Percentiles rank a stretch among this genome's conserved stretches.
phyloP scores from a whole-genome alignment of 305 asterid genomes.

The Solanum chacoense region DNA sequence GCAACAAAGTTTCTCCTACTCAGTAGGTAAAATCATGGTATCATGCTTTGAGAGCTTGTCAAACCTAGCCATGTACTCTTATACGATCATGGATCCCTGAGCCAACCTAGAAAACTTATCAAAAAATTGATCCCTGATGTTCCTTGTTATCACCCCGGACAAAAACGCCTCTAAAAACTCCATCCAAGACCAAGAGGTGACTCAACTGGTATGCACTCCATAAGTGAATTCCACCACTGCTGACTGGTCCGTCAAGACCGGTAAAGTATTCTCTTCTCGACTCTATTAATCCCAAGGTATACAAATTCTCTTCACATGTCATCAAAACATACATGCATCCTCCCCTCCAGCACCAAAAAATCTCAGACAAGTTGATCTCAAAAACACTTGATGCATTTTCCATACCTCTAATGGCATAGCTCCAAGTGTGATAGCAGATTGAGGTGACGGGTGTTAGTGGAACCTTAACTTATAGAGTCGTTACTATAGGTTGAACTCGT shows the following conservation, averaged over 20 bases:
- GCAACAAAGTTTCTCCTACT: neutral
- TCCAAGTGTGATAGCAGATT: neutral
- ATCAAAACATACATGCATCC: neutral
- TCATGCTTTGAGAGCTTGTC: neutral
- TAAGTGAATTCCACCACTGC: neutral
- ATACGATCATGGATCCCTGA: neutral
- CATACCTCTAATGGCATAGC: neutral
- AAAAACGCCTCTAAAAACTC: neutral
- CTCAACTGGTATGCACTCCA: fast-evolving
- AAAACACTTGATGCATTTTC: neutral
- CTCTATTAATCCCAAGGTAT: neutral
- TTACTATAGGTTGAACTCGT: neutral
- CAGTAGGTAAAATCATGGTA: neutral
- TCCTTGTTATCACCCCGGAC: neutral
- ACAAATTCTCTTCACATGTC: neutral
- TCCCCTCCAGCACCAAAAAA: neutral
- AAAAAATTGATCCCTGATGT: neutral
- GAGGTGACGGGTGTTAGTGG: neutral
- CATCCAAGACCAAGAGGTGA: neutral
- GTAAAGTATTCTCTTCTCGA: neutral
- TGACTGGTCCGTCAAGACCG: neutral
- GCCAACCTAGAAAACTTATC: neutral
- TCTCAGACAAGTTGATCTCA: neutral
- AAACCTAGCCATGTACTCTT: neutral
- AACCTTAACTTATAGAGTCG: neutral